Evolutionary conservation across 208 protist species (phyloP).

Genomic region (Crithidia bombi): DNA sequence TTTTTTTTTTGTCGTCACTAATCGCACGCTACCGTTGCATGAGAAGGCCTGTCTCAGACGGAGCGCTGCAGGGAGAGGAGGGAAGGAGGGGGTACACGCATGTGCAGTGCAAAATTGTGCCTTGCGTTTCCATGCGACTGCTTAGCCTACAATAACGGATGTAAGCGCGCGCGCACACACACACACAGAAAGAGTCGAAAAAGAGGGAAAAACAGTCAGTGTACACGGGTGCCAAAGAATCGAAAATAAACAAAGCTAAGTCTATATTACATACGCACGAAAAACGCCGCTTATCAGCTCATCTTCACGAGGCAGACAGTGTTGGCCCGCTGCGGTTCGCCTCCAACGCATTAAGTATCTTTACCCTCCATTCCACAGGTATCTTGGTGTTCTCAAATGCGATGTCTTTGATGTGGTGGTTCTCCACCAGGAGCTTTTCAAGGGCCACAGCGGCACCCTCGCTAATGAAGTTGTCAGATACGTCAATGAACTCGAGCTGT

Average conservation of each 20-base stretch:
- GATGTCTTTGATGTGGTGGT: slow-evolving; percentile 67
- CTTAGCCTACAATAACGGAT: no score
- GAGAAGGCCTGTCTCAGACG: no score
- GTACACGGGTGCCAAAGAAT: not conserved
- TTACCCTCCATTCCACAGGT: slow-evolving; percentile 75
- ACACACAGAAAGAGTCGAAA: no score
- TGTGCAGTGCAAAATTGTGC: no score
- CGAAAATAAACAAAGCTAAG: slow-evolving; percentile 3
- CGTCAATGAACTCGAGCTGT: slow-evolving; percentile 66
- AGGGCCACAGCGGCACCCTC: slow-evolving; percentile 77
- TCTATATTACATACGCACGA: not conserved
- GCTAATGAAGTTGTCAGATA: slow-evolving; percentile 93
- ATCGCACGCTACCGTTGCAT: no score
- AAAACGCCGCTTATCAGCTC: slow-evolving; percentile 7
- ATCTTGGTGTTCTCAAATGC: slow-evolving; percentile 88
- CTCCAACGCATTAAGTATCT: slow-evolving; percentile 54
- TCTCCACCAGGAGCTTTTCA: slow-evolving; percentile 54
- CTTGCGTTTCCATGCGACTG: no score
- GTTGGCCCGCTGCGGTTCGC: slow-evolving; percentile 34
- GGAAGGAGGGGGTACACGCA: no score
- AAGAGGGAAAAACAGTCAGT: not conserved
- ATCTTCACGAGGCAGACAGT: not conserved
- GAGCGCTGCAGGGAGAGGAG: no score
- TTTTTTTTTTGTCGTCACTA: not conserved
- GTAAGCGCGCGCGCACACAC: no score